These are phyloP conservation scores for Setaria italica DNA, from an alignment of 202 grass and related monocot genomes.

Conservation along the genomic window DNA sequence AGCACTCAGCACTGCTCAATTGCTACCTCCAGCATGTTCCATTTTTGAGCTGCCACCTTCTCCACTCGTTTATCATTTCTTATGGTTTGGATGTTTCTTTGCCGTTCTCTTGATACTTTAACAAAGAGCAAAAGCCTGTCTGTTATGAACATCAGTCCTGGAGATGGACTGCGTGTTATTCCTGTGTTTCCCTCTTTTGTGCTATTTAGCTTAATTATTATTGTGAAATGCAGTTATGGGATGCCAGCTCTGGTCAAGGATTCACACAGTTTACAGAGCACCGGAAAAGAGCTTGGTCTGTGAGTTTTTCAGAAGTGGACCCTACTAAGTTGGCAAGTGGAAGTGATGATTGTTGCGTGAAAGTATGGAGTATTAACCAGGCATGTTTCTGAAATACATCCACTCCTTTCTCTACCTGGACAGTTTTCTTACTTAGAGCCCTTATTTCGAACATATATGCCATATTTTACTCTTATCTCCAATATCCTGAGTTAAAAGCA, in stretches of 20 bases:
- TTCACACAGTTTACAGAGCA: slow-evolving; percentile 83
- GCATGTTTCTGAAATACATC: slow-evolving; percentile 54
- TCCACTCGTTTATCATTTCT: background rate
- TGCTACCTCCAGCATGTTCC: background rate
- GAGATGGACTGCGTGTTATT: slow-evolving; percentile 19
- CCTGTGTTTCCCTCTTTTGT: slow-evolving; percentile 8
- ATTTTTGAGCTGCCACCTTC: slow-evolving; percentile 9
- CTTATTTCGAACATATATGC: slow-evolving; percentile 27
- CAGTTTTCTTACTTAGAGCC: slow-evolving; percentile 28
- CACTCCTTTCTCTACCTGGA: slow-evolving; percentile 11
- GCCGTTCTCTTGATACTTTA: slow-evolving; percentile 36
- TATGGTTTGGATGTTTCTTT: slow-evolving; percentile 14
- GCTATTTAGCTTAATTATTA: slow-evolving; percentile 16
- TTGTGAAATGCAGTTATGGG: slow-evolving; percentile 84
- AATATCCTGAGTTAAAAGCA: slow-evolving; percentile 29
- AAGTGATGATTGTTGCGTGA: slow-evolving; percentile 91
- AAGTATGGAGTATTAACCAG: slow-evolving; percentile 99
- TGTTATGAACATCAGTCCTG: background rate
- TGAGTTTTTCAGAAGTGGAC: slow-evolving; percentile 91
- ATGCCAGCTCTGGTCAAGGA: slow-evolving; percentile 94
- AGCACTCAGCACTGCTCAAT: slow-evolving; percentile 10
- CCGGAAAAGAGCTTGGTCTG: slow-evolving; percentile 93
- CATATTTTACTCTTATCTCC: slow-evolving; percentile 26
- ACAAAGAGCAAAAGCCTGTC: slow-evolving; percentile 2
- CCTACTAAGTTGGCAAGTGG: slow-evolving; percentile 97